These are phyloP conservation scores for Cyclanthera cordifolia DNA, from an alignment of 306 rosid genomes.

Conservation along the genomic window DNA sequence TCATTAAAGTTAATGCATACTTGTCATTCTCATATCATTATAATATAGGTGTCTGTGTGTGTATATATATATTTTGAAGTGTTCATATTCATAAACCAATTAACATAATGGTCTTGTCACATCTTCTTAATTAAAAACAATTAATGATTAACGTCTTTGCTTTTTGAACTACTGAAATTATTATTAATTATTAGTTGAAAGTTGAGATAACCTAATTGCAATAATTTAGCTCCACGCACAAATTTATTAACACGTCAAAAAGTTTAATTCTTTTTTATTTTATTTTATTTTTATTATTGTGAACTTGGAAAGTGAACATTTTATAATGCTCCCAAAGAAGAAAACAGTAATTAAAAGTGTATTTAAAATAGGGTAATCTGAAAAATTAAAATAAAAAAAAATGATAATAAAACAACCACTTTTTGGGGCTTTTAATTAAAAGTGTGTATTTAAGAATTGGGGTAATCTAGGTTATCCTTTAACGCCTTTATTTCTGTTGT, in stretches of 20 bases:
- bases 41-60: too few species aligned
- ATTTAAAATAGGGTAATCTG: not conserved
- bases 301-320: not conserved
- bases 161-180: not conserved
- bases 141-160: not conserved
- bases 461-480: conserved; percentile 4
- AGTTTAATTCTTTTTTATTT: not conserved
- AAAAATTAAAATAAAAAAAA: too few species aligned
- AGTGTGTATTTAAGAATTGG: not conserved
- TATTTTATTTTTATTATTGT: not conserved
- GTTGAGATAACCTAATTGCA: not conserved
- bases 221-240: not conserved
- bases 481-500: conserved; percentile 11
- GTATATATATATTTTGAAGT: not conserved
- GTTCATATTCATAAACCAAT: not conserved
- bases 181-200: not conserved
- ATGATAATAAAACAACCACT: not conserved
- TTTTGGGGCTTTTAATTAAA: not conserved
- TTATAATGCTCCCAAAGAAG: not conserved
- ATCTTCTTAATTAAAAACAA: not conserved
- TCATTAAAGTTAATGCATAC: conserved; percentile 7
- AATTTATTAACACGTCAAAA: conserved; percentile 1
- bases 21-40: not conserved
- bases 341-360: conserved; percentile 1
- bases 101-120: not conserved